Conservation (phyloP, 495 filamentous ascomycete species). For the Neurospora sp. region DNA sequence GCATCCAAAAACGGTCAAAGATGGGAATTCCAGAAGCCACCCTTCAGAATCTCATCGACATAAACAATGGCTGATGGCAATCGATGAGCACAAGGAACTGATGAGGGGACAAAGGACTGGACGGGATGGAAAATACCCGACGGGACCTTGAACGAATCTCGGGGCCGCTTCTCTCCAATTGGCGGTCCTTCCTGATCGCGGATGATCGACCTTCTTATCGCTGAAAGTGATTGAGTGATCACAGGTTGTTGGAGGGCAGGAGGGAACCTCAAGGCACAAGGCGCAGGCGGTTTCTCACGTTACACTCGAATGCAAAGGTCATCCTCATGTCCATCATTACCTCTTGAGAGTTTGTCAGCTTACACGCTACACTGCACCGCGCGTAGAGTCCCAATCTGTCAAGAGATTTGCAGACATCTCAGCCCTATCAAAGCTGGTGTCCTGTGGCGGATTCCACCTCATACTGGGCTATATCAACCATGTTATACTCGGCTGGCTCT, state of each 20-base stretch:
- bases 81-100: not conserved
- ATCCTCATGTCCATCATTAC: not conserved
- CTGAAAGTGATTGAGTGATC: not conserved
- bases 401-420: not conserved
- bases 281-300: not conserved
- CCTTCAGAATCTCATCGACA: not conserved
- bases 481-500: not conserved
- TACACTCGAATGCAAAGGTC: not conserved
- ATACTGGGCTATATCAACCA: not conserved
- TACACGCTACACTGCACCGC: not conserved
- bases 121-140: not conserved
- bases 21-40: not conserved
- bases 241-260: not conserved
- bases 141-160: not conserved
- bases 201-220: not conserved
- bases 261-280: not conserved
- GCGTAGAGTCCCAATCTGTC: not conserved
- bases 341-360: not conserved
- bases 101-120: not conserved
- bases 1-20: not conserved
- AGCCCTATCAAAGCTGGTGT: not conserved
- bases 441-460: not conserved
- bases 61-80: not conserved
- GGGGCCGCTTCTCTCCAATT: not conserved
- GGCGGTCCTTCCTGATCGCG: not conserved